phyloP scores from a whole-genome alignment of 805 yeast genomes.

The Henningerozyma blattae region DNA sequence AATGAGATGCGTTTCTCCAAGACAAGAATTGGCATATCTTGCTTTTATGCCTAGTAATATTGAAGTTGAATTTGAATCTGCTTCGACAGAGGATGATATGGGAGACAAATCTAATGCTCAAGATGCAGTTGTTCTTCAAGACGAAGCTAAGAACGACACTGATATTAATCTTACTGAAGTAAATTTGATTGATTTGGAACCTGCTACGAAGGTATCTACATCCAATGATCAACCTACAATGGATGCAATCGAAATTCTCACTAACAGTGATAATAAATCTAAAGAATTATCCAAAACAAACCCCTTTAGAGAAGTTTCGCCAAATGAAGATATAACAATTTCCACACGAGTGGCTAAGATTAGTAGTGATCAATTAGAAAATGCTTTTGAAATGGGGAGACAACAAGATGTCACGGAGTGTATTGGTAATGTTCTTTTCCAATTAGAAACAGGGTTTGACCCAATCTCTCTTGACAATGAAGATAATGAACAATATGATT shows the following conservation, averaged over 20 bases:
- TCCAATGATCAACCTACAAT: neutral
- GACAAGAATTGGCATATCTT: slow-evolving; percentile 72
- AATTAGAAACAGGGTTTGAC: slow-evolving; percentile 75
- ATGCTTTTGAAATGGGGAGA: slow-evolving; percentile 69
- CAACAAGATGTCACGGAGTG: slow-evolving; percentile 98
- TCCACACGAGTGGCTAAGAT: slow-evolving; percentile 24
- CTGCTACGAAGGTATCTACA: neutral
- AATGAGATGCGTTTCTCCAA: slow-evolving; percentile 63
- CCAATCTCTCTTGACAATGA: slow-evolving; percentile 57
- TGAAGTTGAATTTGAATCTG: slow-evolving; percentile 44
- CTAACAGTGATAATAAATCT: neutral
- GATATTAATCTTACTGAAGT: neutral
- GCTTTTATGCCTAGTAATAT: slow-evolving; percentile 68
- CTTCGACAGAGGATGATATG: neutral
- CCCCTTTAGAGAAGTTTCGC: slow-evolving; percentile 3
- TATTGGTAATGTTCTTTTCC: slow-evolving; percentile 85
- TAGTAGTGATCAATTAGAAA: slow-evolving; percentile 52
- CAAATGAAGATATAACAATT: slow-evolving; percentile 6
- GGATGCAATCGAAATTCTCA: neutral
- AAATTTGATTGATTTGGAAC: neutral
- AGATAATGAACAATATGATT: slow-evolving; percentile 74
- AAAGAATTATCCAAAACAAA: neutral
- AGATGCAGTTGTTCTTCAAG: too few species aligned
- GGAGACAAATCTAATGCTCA: neutral
- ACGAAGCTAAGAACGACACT: neutral